phyloP scores from a whole-genome alignment of 441 rosid species.

The Corymbia citriodora region DNA sequence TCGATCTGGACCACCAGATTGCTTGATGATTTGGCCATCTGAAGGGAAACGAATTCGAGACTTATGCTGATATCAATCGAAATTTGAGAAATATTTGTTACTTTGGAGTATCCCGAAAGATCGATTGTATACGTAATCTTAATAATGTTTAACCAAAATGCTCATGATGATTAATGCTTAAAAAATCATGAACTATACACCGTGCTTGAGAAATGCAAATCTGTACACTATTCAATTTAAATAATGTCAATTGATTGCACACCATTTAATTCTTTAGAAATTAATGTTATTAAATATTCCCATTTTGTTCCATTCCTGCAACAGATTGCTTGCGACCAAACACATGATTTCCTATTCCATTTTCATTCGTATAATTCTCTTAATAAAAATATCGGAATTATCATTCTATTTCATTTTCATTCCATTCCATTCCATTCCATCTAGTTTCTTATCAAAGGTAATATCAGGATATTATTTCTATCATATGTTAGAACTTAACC shows the following conservation, averaged over 20 bases:
- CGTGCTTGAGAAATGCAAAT: not conserved
- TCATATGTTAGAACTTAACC: not conserved
- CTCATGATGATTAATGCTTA: too few species aligned
- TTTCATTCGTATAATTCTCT: not conserved
- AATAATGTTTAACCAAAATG: too few species aligned
- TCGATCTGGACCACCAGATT: not conserved
- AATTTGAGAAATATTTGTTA: not conserved
- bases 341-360: not conserved
- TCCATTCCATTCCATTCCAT: too few species aligned
- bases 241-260: not conserved
- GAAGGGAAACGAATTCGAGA: not conserved
- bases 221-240: not conserved
- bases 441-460: not conserved
- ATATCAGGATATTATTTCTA: too few species aligned
- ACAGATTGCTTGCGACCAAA: not conserved
- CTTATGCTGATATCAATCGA: not conserved
- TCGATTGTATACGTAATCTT: too few species aligned
- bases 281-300: too few species aligned
- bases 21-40: not conserved
- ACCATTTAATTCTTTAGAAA: too few species aligned
- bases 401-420: not conserved
- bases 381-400: not conserved
- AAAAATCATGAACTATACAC: too few species aligned
- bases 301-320: not conserved
- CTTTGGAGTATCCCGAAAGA: not conserved